phyloP scores from a whole-genome alignment of 2,329 filamentous ascomycete species.

The Alternaria consortialis region DNA sequence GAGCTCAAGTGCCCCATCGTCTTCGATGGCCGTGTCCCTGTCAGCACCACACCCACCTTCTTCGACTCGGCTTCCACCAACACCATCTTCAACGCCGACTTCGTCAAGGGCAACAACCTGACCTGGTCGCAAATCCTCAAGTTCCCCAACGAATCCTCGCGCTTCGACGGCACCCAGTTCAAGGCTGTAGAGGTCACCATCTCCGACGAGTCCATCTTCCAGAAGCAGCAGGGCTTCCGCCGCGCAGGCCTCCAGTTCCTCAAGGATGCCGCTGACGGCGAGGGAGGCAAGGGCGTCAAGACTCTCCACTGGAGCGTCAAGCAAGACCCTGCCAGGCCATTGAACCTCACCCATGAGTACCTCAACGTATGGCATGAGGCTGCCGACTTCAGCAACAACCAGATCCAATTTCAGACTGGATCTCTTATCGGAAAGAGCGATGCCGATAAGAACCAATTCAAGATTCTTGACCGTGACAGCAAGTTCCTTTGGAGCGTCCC shows the following conservation, averaged over 20 bases:
- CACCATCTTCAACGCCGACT: conserved; percentile 61
- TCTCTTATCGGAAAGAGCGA: conserved; percentile 58
- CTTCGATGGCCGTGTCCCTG: conserved; percentile 49
- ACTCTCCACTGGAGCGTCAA: conserved; percentile 69
- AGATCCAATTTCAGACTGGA: conserved; percentile 64
- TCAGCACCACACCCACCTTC: conserved; percentile 32
- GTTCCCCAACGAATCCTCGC: conserved; percentile 56
- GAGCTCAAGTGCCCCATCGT: conserved; percentile 48
- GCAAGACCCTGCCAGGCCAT: conserved; percentile 60
- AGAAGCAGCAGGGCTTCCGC: conserved; percentile 67
- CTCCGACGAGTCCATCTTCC: conserved; percentile 67
- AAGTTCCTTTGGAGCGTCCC: conserved; percentile 59
- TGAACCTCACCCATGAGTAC: conserved; percentile 71
- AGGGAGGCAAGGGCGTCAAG: conserved; percentile 64
- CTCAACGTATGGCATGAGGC: conserved; percentile 56
- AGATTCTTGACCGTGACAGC: conserved; percentile 49
- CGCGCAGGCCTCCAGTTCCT: conserved; percentile 66
- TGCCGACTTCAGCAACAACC: conserved; percentile 53
- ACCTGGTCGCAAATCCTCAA: conserved; percentile 62
- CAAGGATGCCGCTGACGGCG: conserved; percentile 61
- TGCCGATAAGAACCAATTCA: conserved; percentile 56
- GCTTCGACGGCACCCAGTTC: conserved; percentile 58
- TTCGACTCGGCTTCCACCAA: conserved; percentile 47
- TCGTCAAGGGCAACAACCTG: conserved; percentile 63
- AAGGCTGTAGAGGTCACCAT: conserved; percentile 65